Percentiles rank a stretch among this genome's conserved stretches.
phyloP scores from a whole-genome alignment of 1,284 basidiomycete genomes.

The Sporisorium reilianum region DNA sequence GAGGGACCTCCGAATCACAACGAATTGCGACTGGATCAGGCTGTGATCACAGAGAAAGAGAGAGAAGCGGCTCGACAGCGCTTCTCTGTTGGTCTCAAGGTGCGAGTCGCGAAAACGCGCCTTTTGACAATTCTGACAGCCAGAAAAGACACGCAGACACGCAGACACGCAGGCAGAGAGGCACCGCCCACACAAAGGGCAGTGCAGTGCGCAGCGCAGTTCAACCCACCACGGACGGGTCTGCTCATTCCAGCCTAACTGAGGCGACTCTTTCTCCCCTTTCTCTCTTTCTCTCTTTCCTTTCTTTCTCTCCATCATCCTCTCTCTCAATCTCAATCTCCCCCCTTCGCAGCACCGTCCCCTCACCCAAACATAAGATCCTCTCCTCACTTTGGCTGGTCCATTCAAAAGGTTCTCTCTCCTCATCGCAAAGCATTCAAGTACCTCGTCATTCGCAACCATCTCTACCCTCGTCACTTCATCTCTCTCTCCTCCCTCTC shows the following conservation, averaged over 20 bases:
- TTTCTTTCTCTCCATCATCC: slow-evolving; percentile 8
- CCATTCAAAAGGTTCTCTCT: slow-evolving; percentile 18
- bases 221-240: too few relatives aligned
- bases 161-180: too few relatives aligned
- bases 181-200: not conserved
- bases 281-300: slow-evolving; percentile 10
- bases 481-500: slow-evolving; percentile 6
- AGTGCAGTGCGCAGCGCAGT: not conserved
- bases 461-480: not conserved
- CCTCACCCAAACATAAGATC: not conserved
- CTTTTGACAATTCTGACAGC: not conserved
- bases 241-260: not conserved
- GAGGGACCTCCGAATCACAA: not conserved
- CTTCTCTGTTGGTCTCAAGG: slow-evolving; percentile 1
- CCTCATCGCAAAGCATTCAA: slow-evolving; percentile 9
- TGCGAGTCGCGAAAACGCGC: slow-evolving; percentile 7
- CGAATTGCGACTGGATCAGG: not conserved
- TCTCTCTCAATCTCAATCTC: slow-evolving; percentile 2
- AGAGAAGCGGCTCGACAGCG: not conserved
- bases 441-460: not conserved
- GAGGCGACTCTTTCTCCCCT: slow-evolving; percentile 9
- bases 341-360: not conserved
- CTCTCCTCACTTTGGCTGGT: slow-evolving; percentile 28
- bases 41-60: not conserved
- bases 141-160: not conserved